Percentiles rank a stretch among this genome's conserved stretches.
These are phyloP conservation scores for Stagonosporopsis chrysanthemi DNA, from an alignment of 2,329 filamentous ascomycete genomes.

Conservation along the genomic window DNA sequence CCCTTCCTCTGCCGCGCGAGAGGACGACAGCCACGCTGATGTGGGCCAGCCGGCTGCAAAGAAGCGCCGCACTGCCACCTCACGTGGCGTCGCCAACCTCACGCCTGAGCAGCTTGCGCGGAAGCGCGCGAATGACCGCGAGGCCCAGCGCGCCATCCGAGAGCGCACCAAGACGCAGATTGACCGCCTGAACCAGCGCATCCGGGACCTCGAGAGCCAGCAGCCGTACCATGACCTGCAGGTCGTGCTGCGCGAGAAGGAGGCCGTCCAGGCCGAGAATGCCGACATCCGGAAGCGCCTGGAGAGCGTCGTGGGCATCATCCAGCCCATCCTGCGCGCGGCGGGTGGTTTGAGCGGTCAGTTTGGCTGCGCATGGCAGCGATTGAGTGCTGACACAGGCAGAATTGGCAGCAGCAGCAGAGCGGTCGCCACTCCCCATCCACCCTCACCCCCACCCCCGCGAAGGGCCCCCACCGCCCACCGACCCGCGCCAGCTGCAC, in stretches of 20 bases:
- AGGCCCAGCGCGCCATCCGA: slow-evolving; percentile 84
- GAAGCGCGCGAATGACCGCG: slow-evolving; percentile 89
- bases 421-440: slow-evolving; percentile 54
- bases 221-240: slow-evolving; percentile 87
- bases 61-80: slow-evolving; percentile 50
- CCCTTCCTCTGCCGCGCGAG: slow-evolving; percentile 18
- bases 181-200: slow-evolving; percentile 74
- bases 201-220: slow-evolving; percentile 78
- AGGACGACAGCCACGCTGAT: slow-evolving; percentile 27
- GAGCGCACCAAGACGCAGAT: slow-evolving; percentile 84
- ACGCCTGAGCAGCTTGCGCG: slow-evolving; percentile 87
- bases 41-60: slow-evolving; percentile 29
- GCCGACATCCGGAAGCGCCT: slow-evolving; percentile 76
- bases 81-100: slow-evolving; percentile 83
- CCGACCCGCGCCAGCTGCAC: slow-evolving; percentile 34
- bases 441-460: slow-evolving; percentile 17
- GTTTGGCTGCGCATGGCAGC: slow-evolving; percentile 13
- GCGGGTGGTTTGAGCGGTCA: slow-evolving; percentile 56
- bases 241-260: slow-evolving; percentile 75
- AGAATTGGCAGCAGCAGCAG: slow-evolving; percentile 59
- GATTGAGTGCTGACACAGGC: not conserved
- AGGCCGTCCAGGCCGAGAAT: slow-evolving; percentile 80
- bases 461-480: slow-evolving; percentile 15
- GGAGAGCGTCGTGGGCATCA: slow-evolving; percentile 68
- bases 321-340: slow-evolving; percentile 64